Evolutionary conservation across 2,329 filamentous ascomycete genomes (phyloP).

Genomic region (Penicillium sp.): DNA sequence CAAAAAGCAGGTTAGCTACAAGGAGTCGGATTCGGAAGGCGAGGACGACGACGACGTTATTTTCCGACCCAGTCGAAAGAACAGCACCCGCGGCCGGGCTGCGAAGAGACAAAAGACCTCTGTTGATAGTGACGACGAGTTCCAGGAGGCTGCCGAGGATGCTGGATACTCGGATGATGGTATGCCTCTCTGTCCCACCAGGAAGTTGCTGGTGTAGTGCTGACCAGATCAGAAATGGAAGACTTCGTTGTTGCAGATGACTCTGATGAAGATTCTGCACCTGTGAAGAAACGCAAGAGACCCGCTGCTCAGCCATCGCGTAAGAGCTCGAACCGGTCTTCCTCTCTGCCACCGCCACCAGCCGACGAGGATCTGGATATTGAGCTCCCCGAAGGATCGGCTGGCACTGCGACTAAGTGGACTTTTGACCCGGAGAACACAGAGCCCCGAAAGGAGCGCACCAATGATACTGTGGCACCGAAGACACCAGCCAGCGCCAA

Average conservation of each 20-base stretch:
- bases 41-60: slow-evolving; percentile 68
- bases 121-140: slow-evolving; percentile 67
- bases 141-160: slow-evolving; percentile 57
- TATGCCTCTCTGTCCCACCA: slow-evolving; percentile 21
- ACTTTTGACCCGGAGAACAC: slow-evolving; percentile 64
- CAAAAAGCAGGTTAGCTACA: slow-evolving; percentile 68
- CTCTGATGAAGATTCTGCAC: slow-evolving; percentile 64
- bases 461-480: slow-evolving; percentile 33
- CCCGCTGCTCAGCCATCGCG: slow-evolving; percentile 48
- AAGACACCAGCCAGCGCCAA: slow-evolving; percentile 38
- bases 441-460: slow-evolving; percentile 50
- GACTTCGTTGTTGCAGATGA: slow-evolving; percentile 88
- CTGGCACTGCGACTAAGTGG: slow-evolving; percentile 81
- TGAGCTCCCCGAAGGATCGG: slow-evolving; percentile 52
- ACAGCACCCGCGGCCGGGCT: slow-evolving; percentile 44
- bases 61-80: slow-evolving; percentile 56
- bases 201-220: neutral
- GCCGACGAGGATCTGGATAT: slow-evolving; percentile 56
- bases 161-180: slow-evolving; percentile 50
- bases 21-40: slow-evolving; percentile 75
- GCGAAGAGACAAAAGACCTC: slow-evolving; percentile 62
- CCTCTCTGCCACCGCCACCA: slow-evolving; percentile 49
- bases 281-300: slow-evolving; percentile 71
- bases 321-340: slow-evolving; percentile 38
- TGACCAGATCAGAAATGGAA: slow-evolving; percentile 62